Evolutionary conservation across 164 flowering plant species (phyloP), one percentile per base, ranked within the genome.

Genomic region (Euptelea pleiosperma): DNA sequence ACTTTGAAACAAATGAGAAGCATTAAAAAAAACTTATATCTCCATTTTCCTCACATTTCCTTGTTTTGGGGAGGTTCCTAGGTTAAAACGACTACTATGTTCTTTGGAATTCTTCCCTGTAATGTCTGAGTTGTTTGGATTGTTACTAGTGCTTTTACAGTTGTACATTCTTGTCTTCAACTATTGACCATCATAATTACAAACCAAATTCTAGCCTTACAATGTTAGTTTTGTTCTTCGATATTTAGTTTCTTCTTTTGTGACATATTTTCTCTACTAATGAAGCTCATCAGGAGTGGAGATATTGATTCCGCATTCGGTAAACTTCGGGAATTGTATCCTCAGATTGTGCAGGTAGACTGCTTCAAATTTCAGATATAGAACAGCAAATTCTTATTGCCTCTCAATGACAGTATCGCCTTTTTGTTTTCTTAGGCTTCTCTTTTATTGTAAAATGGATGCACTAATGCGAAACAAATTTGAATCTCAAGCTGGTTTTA

Each of bases 211-310:
- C 4, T 22, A 45, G 36, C 18, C 12, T 56, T 18, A 19, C 37
- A 41, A 8, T 11, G 3, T 51, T 22, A 30, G 16, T 48, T 63
- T 43, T 64, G 15, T 49, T 39, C 8, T 55, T 2, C 41, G 2
- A 11, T 10, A 9, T 52, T 24, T 18, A 43, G 22, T 40, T 21
- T 15, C 15, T 11, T 45, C 14, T 28, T 56, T 54, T 30, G 64
- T 72, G 29, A 63, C 45, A 34, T n/a, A 15, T 48, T 52, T 59
- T 64, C 19, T 61, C 47, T 69, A 41, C 36, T 37, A 30, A 54
- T 82, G 75, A 73, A 94, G 99, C 82, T 91, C 42, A 94, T 94
- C 62, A 76, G 82, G 78, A 71, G 57, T 65, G 99, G 99, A 47
- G 75, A 89, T 33, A 85, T 94, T 66, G 96, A 87, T 78, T 73